phyloP scores from a whole-genome alignment of 163 green algal genomes.

The Chlorella variabilis region DNA sequence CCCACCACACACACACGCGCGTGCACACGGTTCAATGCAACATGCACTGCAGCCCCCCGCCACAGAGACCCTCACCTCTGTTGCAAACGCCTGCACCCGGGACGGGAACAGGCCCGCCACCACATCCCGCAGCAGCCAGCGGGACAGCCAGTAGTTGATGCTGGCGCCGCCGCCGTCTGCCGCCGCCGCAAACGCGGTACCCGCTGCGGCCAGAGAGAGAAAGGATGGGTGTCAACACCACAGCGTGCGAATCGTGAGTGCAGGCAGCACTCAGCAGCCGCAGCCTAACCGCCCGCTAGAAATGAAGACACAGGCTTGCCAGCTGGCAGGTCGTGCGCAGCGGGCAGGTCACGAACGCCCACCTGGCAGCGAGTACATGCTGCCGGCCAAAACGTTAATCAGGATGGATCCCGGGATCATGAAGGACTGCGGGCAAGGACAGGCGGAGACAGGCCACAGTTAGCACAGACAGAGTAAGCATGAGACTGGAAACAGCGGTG shows the following conservation, averaged over 20 bases:
- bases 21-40: too few species aligned
- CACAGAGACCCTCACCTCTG: conserved; percentile 42
- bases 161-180: conserved; percentile 35
- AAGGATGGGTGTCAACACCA: too few species aligned
- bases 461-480: too few species aligned
- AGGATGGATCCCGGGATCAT: conserved; percentile 48
- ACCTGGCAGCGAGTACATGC: conserved; percentile 47
- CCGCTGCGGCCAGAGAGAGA: background rate
- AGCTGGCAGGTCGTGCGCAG: background rate
- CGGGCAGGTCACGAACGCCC: background rate
- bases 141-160: conserved; percentile 46
- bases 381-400: conserved; percentile 54
- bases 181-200: conserved; percentile 4
- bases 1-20: too few species aligned
- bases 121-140: conserved; percentile 47
- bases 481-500: too few species aligned
- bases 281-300: too few species aligned
- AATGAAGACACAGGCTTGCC: background rate
- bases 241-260: too few species aligned
- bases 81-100: conserved; percentile 37
- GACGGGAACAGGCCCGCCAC: conserved; percentile 42
- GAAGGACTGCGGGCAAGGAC: conserved; percentile 41
- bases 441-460: too few species aligned
- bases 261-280: too few species aligned
- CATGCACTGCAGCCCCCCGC: too few species aligned